Base-by-base conservation (phyloP, 352 stramenopile genomes). In the Phytophthora aleatoria region DNA sequence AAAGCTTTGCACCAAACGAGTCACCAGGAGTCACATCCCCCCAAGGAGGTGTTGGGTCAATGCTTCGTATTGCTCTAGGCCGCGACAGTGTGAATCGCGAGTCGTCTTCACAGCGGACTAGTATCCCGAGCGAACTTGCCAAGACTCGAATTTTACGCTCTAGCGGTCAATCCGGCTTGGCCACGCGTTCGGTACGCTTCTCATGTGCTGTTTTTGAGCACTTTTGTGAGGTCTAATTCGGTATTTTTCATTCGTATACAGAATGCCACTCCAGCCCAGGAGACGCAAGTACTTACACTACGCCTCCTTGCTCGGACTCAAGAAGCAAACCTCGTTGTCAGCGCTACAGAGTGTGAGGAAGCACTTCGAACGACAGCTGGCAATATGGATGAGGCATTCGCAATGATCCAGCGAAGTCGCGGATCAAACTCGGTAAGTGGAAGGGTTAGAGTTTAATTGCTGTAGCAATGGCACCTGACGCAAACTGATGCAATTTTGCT, bases 61-160 rank as follows among this genome's bases (percentile, higher is more conserved):
- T 78, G 47, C 63, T 96, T 53, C 77, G 88, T 16, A 93, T 96
- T 36, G 83, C 79, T 5, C 73, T 96, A 16, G 86, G 85, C 6
- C 77, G 83, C 7, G 87, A 89, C 42, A 94, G 83, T 35, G 62
- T 94, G 16, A 79, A 81, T 20, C 75, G 85, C n/a, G 83, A 89
- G 44, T 75, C 57, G 7, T 59, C 54, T 3, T 72, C 75, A 28
- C 81, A 84, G 15, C 64, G 66, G n/a, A 16, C 36, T 5, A 57
- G 30, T 6, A 67, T 76, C 2, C 50, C 61, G 8, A 74, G 75
- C 38, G 75, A 86, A 27, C 51, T 85, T 7, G 20, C 51, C 0
- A 83, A 83, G 35, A 81, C 79, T 24, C 67, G 67, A 0, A 42
- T 81, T 9, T 31, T 75, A 53, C 57, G 64, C 15, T 64, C 72